phyloP scores from a whole-genome alignment of 1,284 basidiomycete genomes.

The Ganoderma sinense region DNA sequence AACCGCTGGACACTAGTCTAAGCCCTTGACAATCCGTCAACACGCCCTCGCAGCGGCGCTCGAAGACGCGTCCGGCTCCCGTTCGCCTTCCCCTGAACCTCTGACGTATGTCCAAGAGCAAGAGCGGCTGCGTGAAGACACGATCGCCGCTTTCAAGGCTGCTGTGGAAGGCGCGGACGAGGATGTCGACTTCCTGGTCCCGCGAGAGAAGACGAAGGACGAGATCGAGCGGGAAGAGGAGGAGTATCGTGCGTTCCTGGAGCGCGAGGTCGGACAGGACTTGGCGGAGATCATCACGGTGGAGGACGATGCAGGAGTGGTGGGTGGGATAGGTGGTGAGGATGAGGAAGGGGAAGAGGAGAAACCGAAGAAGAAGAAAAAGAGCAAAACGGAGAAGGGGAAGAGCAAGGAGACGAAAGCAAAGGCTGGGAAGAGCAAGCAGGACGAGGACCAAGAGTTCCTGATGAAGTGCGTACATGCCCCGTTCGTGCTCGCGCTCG shows the following conservation, averaged over 20 bases:
- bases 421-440: constrained; percentile 52
- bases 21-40: constrained; percentile 69
- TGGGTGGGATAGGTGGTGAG: constrained; percentile 38
- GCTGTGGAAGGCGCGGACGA: constrained; percentile 57
- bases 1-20: constrained; percentile 47
- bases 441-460: constrained; percentile 84
- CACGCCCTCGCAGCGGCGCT: constrained; percentile 65
- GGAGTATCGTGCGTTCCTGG: constrained; percentile 83
- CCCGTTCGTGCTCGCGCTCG: constrained; percentile 10
- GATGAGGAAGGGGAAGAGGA: constrained; percentile 38
- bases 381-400: constrained; percentile 41
- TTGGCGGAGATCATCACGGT: constrained; percentile 65
- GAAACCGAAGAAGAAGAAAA: constrained; percentile 39
- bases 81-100: constrained; percentile 61
- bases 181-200: constrained; percentile 71
- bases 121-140: constrained; percentile 78
- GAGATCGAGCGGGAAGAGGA: constrained; percentile 79
- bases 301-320: constrained; percentile 39
- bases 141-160: constrained; percentile 81
- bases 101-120: constrained; percentile 87
- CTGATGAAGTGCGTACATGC: constrained; percentile 79
- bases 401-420: constrained; percentile 17
- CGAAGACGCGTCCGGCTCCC: constrained; percentile 47
- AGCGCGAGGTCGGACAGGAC: constrained; percentile 85
- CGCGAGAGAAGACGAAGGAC: constrained; percentile 80